Conservation (phyloP, 371 early-diverging fungal species). For the Sporodiniella umbellata region DNA sequence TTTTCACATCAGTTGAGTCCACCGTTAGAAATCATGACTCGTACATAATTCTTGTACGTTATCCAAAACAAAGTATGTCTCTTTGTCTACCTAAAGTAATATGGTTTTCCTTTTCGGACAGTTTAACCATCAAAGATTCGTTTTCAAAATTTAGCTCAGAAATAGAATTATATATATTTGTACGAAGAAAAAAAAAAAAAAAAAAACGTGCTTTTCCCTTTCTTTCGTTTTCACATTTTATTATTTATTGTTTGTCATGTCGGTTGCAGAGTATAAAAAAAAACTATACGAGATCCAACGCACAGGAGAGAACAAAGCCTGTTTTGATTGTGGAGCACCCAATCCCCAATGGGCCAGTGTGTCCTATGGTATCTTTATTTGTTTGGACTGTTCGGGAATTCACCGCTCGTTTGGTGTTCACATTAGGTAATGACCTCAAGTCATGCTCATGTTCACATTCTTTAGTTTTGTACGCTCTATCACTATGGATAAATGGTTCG, state of each 20-base stretch:
- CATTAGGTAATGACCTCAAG: constrained; percentile 55
- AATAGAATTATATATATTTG: too few relatives aligned
- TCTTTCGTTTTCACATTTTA: background rate
- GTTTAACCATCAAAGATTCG: too few relatives aligned
- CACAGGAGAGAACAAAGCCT: constrained; percentile 70
- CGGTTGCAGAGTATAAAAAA: constrained; percentile 58
- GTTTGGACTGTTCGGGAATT: constrained; percentile 94
- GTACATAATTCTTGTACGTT: too few relatives aligned
- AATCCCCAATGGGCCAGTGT: constrained; percentile 95
- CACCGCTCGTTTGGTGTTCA: constrained; percentile 96
- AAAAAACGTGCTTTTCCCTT: background rate
- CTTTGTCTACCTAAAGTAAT: background rate
- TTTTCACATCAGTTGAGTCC: too few relatives aligned
- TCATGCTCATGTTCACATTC: background rate
- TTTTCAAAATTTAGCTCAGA: too few relatives aligned
- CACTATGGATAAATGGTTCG: constrained; percentile 97
- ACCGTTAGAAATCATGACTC: too few relatives aligned
- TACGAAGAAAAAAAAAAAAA: background rate
- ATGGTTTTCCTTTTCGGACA: background rate
- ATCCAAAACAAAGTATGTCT: too few relatives aligned
- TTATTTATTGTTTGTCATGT: background rate
- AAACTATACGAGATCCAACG: constrained; percentile 71
- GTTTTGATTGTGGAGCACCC: constrained; percentile 84
- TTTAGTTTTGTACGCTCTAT: constrained; percentile 94
- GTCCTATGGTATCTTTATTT: constrained; percentile 95